These are phyloP conservation scores for Aspergillus egyptiacus DNA, from an alignment of 495 filamentous ascomycete genomes.

Conservation along the genomic window DNA sequence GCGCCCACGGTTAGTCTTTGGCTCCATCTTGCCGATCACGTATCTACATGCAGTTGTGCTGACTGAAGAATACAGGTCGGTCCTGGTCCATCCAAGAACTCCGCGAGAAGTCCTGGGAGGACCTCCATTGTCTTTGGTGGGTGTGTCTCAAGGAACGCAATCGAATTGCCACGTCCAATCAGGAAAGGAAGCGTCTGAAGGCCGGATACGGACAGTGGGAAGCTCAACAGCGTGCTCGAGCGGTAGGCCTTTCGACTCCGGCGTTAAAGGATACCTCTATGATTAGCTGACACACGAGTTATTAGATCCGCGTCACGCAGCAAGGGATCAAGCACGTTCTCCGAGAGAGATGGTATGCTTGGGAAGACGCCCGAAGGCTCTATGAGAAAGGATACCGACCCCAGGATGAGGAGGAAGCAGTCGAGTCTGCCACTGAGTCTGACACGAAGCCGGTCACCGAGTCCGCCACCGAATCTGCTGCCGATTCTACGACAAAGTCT, in stretches of 20 bases:
- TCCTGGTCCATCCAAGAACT: slow-evolving; percentile 86
- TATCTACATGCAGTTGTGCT: slow-evolving; percentile 11
- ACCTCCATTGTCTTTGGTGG: slow-evolving; percentile 91
- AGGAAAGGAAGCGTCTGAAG: slow-evolving; percentile 58
- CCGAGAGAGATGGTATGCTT: slow-evolving; percentile 83
- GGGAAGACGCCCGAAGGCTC: slow-evolving; percentile 72
- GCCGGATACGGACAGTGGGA: slow-evolving; percentile 66
- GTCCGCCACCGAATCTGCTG: not conserved
- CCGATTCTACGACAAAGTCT: too few species aligned
- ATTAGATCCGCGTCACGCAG: slow-evolving; percentile 70
- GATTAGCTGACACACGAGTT: slow-evolving; percentile 14
- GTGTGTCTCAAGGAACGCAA: slow-evolving; percentile 91
- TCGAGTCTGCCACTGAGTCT: not conserved
- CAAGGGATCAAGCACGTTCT: slow-evolving; percentile 74
- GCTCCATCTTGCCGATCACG: not conserved
- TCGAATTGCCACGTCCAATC: slow-evolving; percentile 68
- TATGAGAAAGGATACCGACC: slow-evolving; percentile 53
- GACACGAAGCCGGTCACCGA: not conserved
- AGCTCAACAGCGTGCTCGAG: slow-evolving; percentile 47
- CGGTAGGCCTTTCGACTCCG: slow-evolving; percentile 45
- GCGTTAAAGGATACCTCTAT: not conserved
- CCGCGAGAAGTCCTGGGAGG: slow-evolving; percentile 83
- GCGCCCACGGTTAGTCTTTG: slow-evolving; percentile 53
- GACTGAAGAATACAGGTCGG: slow-evolving; percentile 51
- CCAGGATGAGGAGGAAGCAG: slow-evolving; percentile 22